Conservation (phyloP, 306 rosid genomes). For the Citrullus mucosospermus region DNA sequence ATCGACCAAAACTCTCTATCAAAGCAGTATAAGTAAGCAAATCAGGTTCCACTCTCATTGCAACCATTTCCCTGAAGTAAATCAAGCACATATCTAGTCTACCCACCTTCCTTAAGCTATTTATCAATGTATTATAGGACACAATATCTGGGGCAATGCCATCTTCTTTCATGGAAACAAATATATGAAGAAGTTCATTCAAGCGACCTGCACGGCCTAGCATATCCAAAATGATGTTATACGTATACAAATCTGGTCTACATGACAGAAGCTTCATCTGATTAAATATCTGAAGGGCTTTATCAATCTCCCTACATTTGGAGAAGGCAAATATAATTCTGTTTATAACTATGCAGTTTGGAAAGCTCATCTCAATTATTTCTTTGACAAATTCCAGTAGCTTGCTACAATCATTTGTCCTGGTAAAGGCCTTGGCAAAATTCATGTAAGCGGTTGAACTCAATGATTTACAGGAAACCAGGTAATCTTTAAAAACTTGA, state of each 20-base stretch:
- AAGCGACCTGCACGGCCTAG: slow-evolving; percentile 48
- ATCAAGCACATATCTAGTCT: slow-evolving; percentile 38
- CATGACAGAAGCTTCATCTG: slow-evolving; percentile 26
- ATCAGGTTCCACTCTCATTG: slow-evolving; percentile 44
- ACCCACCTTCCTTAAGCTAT: slow-evolving; percentile 57
- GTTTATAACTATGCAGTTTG: slow-evolving; percentile 39
- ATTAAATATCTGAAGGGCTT: slow-evolving; percentile 49
- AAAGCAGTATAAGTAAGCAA: slow-evolving; percentile 64
- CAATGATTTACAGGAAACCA: slow-evolving; percentile 21
- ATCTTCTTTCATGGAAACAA: slow-evolving; percentile 39
- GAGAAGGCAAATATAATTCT: slow-evolving; percentile 49
- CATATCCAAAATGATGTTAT: slow-evolving; percentile 56
- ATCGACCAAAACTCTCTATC: slow-evolving; percentile 48
- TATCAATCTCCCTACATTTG: slow-evolving; percentile 52
- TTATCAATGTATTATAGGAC: slow-evolving; percentile 63
- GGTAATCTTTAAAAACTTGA: slow-evolving; percentile 39
- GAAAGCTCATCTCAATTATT: slow-evolving; percentile 26
- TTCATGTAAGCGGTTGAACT: slow-evolving; percentile 34
- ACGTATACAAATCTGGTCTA: slow-evolving; percentile 44
- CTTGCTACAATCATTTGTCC: slow-evolving; percentile 23
- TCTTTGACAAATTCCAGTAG: slow-evolving; percentile 34
- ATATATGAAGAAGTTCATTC: slow-evolving; percentile 41
- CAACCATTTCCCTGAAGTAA: slow-evolving; percentile 59
- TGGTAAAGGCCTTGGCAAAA: slow-evolving; percentile 48
- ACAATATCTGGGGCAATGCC: slow-evolving; percentile 44